These are phyloP conservation scores for Auriscalpium vulgare DNA, from an alignment of 768 basidiomycete species.

Conservation along the genomic window DNA sequence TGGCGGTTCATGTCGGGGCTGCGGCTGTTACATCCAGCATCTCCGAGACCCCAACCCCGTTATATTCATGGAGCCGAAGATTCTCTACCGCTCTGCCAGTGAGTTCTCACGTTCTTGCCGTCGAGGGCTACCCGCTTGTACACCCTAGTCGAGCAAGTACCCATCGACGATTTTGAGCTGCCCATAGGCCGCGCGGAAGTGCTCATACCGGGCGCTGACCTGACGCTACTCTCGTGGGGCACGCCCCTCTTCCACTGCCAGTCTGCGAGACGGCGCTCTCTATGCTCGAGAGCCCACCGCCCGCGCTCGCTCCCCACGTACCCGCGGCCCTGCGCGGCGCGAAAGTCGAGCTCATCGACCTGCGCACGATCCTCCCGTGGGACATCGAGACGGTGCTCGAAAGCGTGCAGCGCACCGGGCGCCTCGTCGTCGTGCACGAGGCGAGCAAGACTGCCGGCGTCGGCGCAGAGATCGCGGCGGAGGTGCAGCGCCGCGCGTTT, in stretches of 20 bases:
- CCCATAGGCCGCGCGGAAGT: constrained; percentile 78
- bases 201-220: constrained; percentile 64
- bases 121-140: background rate
- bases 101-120: background rate
- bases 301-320: constrained; percentile 52
- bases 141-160: constrained; percentile 81
- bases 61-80: constrained; percentile 92
- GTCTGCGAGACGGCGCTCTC: constrained; percentile 78
- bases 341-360: constrained; percentile 82
- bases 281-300: constrained; percentile 60
- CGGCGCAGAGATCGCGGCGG: constrained; percentile 89
- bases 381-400: constrained; percentile 74
- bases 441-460: constrained; percentile 82
- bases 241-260: constrained; percentile 88
- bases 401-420: constrained; percentile 78
- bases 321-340: constrained; percentile 59
- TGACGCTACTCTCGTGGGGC: constrained; percentile 92
- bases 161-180: constrained; percentile 78
- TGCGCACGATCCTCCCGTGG: constrained; percentile 86
- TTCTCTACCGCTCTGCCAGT: constrained; percentile 88
- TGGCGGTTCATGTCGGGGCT: no score
- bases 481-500: constrained; percentile 84
- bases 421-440: constrained; percentile 87
- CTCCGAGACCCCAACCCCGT: constrained; percentile 92
- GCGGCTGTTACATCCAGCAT: no score